Percentiles rank a stretch among this genome's conserved stretches.
Evolutionary conservation across 768 basidiomycete species (phyloP).

Genomic region (Tricholoma sp.): DNA sequence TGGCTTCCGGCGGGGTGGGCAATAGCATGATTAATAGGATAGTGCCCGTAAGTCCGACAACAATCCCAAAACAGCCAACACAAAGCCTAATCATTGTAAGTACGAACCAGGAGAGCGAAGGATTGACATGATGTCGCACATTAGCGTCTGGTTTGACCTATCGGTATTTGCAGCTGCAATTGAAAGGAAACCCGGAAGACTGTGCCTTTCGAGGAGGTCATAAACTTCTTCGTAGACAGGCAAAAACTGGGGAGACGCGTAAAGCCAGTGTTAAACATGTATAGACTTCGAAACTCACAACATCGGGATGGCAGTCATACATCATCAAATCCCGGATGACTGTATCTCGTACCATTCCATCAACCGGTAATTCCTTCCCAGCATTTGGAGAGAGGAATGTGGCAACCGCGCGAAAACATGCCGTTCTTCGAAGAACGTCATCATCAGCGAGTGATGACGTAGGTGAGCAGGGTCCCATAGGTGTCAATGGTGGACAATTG

Average conservation of each 20-base stretch:
- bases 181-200: slow-evolving; percentile 28
- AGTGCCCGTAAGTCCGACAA: slow-evolving; percentile 22
- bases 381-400: slow-evolving; percentile 27
- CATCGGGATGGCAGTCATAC: slow-evolving; percentile 30
- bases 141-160: slow-evolving; percentile 28
- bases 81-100: slow-evolving; percentile 20
- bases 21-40: slow-evolving; percentile 22
- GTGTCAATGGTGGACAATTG: no score
- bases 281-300: slow-evolving; percentile 15
- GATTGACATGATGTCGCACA: slow-evolving; percentile 15
- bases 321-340: slow-evolving; percentile 22
- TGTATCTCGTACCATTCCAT: slow-evolving; percentile 20
- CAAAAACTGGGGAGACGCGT: slow-evolving; percentile 20
- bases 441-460: not conserved
- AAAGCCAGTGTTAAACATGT: not conserved
- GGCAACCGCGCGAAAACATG: slow-evolving; percentile 23
- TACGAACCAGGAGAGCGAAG: not conserved
- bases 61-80: slow-evolving; percentile 20
- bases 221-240: slow-evolving; percentile 30
- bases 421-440: slow-evolving; percentile 14
- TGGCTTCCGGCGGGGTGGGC: slow-evolving; percentile 16
- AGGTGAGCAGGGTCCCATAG: not conserved
- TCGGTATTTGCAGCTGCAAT: slow-evolving; percentile 29
- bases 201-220: slow-evolving; percentile 21
- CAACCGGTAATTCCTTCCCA: slow-evolving; percentile 24